These are phyloP conservation scores for Cercophora scortea DNA, from an alignment of 495 filamentous ascomycete species.

Conservation along the genomic window DNA sequence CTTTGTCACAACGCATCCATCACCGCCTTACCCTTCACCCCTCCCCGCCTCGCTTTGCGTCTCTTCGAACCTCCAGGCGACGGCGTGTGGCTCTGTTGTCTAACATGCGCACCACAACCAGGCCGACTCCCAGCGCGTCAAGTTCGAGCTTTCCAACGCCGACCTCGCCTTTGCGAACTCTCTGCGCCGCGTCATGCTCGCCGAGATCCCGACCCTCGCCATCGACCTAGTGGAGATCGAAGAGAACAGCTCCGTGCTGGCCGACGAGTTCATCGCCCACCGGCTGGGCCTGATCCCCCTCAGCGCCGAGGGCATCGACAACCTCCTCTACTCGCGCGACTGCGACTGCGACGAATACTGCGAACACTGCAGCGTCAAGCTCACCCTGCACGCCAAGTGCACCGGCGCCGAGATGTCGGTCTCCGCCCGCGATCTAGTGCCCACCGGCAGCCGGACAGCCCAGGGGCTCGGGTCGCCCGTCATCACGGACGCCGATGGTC, in stretches of 20 bases:
- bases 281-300: slow-evolving; percentile 88
- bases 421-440: slow-evolving; percentile 77
- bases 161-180: slow-evolving; percentile 91
- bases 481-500: slow-evolving; percentile 71
- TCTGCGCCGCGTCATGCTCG: slow-evolving; percentile 83
- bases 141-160: slow-evolving; percentile 73
- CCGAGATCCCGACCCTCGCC: slow-evolving; percentile 90
- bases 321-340: slow-evolving; percentile 81
- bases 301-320: slow-evolving; percentile 72
- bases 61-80: too few species aligned
- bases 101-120: slow-evolving; percentile 17
- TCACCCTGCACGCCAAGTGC: slow-evolving; percentile 77
- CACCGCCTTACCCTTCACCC: neutral
- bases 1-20: neutral
- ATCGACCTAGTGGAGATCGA: slow-evolving; percentile 93
- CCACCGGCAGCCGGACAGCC: slow-evolving; percentile 60
- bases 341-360: slow-evolving; percentile 95
- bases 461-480: slow-evolving; percentile 64
- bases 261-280: slow-evolving; percentile 93
- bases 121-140: slow-evolving; percentile 62
- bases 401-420: slow-evolving; percentile 78
- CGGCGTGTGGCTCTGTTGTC: too few species aligned
- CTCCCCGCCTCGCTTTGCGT: neutral
- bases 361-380: slow-evolving; percentile 76
- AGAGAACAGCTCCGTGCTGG: slow-evolving; percentile 84